Conservation (phyloP, 257 asterid species). For the Gardenia jasminoides region DNA sequence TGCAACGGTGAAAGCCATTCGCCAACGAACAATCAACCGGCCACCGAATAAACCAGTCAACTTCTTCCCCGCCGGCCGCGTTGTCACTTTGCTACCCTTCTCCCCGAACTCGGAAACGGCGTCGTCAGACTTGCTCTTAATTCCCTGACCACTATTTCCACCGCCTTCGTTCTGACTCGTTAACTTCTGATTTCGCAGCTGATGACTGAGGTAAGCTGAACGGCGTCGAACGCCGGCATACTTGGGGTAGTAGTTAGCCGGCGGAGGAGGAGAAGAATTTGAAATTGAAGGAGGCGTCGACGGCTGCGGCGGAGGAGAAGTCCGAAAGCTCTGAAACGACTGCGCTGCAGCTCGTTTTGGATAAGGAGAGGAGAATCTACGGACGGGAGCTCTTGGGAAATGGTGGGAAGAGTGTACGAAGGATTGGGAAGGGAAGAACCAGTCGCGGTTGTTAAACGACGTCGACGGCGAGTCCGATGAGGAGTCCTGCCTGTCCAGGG, state of each 20-base stretch:
- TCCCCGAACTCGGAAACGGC: constrained; percentile 26
- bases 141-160: constrained; percentile 16
- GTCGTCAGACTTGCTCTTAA: constrained; percentile 22
- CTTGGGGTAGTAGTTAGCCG: constrained; percentile 24
- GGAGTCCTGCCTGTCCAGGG: constrained; percentile 25
- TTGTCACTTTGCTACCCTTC: neutral
- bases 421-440: constrained; percentile 74
- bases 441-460: constrained; percentile 49
- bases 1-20: constrained; percentile 39
- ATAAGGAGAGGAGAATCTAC: constrained; percentile 58
- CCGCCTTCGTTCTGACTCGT: constrained; percentile 20
- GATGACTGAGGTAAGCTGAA: constrained; percentile 19
- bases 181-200: constrained; percentile 35
- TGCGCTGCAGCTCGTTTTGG: constrained; percentile 36
- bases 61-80: constrained; percentile 22
- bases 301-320: constrained; percentile 1
- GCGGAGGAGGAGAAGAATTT: constrained; percentile 9
- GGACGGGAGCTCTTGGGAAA: constrained; percentile 37
- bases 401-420: constrained; percentile 44
- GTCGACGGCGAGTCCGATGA: constrained; percentile 36
- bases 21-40: constrained; percentile 43
- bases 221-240: constrained; percentile 42
- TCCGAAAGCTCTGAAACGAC: constrained; percentile 21
- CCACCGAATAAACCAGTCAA: constrained; percentile 30
- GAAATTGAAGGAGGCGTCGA: neutral